These are phyloP conservation scores for Persicaria tinctoria DNA, from an alignment of 148 eudicot genomes.

Conservation along the genomic window DNA sequence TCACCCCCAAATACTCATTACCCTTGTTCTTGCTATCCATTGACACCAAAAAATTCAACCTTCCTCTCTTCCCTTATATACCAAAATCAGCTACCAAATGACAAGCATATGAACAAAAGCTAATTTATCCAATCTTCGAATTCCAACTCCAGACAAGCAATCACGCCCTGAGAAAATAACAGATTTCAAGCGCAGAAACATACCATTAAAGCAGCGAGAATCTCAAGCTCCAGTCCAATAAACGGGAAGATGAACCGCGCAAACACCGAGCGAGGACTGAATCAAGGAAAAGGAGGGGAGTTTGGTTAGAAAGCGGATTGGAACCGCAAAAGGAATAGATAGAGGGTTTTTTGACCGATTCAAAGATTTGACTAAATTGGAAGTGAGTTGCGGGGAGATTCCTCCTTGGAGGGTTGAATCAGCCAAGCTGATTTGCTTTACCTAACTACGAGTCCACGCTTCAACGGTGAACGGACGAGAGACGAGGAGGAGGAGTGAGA, in stretches of 20 bases:
- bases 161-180: not conserved
- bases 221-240: not conserved
- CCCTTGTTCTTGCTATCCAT: conserved; percentile 46
- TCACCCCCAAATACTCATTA: conserved; percentile 62
- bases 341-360: not conserved
- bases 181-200: not conserved
- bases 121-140: not conserved
- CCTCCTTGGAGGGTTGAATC: not conserved
- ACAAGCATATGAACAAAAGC: not conserved
- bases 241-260: not conserved
- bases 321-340: not conserved
- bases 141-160: not conserved
- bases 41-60: not conserved
- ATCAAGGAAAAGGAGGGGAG: not conserved
- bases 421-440: not conserved
- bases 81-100: not conserved
- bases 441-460: not conserved
- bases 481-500: conserved; percentile 1
- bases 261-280: not conserved
- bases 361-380: not conserved
- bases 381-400: not conserved
- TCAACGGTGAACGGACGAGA: not conserved
- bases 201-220: not conserved
- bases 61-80: not conserved
- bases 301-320: not conserved